Evolutionary conservation across 352 stramenopile genomes (phyloP), one percentile per base, ranked within the genome.

Genomic region (Globisporangium uncinulatum): DNA sequence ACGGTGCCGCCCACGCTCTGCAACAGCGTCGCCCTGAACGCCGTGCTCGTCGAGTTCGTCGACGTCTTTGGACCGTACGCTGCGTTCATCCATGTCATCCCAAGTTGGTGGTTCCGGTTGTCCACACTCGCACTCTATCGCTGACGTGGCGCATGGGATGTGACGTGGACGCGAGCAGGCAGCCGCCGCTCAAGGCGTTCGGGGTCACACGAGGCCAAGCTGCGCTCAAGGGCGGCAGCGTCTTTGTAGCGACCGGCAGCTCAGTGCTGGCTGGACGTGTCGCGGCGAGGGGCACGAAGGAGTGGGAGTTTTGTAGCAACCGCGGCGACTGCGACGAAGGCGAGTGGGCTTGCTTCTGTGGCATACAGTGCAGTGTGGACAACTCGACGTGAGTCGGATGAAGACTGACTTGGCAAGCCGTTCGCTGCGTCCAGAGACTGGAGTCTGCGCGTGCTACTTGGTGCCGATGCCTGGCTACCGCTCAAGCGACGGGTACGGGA

Each of bases 241-340:
- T 90, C 9, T 71, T 86, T 21, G 76, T 73, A 19, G 64, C 67
- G 3, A 68, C 74, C 11, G 72, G 67, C 11, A 74, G 83, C 6
- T 67, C 52, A 1, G 57, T 71, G 8, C 57, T 92, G n/a, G 73
- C 64, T 17, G 67, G 66, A 6, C 57, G 59, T 60, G 52, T 86
- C 15, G 82, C 73, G 8, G 55, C 93, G 7, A 71, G 68, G 61
- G 89, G 90, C 15, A 96, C 80, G 1, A 97, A 97, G 55, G 92
- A 98, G 36, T 92, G 86, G 74, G 78, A 74, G 10, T 57, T 81
- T 20, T 98, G 92, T 70, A 94, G 85, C 54, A 95, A 95, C 50
- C 80, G 91, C 36, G 92, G 92, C 13, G 64, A 83, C 24, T 98
- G 92, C 57, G 86, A 97, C 47, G 68, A 74, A 29, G 61, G 68